Evolutionary conservation across 257 asterid genomes (phyloP).

Genomic region (Fraxinus pennsylvanica): DNA sequence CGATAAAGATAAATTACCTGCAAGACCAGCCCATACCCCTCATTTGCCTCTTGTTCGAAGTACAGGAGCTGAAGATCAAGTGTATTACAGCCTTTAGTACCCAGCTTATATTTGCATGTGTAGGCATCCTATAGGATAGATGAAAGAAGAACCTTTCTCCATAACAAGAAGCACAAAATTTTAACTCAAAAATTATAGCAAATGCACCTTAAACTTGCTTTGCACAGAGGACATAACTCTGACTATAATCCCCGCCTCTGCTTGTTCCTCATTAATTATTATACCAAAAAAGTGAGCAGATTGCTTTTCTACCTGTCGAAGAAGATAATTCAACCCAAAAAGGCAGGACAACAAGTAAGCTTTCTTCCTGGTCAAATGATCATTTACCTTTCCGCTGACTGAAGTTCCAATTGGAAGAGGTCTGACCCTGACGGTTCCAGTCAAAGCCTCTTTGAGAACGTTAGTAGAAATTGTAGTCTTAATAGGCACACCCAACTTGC

Average conservation of each 20-base stretch:
- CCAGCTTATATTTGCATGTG: constrained; percentile 18
- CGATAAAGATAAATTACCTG: constrained; percentile 56
- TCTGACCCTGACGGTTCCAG: constrained; percentile 55
- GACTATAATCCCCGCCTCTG: constrained; percentile 83
- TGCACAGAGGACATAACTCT: constrained; percentile 93
- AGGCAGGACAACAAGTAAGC: constrained; percentile 15
- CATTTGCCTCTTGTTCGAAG: constrained; percentile 89
- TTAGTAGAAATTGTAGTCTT: constrained; percentile 68
- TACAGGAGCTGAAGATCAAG: constrained; percentile 31
- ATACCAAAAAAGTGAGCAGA: constrained; percentile 96
- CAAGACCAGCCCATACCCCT: constrained; percentile 89
- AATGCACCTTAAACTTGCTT: constrained; percentile 89
- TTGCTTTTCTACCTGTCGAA: constrained; percentile 89
- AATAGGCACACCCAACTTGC: constrained; percentile 68
- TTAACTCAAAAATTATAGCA: neutral
- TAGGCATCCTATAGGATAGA: neutral
- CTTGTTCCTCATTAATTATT: constrained; percentile 93
- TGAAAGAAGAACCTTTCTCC: constrained; percentile 19
- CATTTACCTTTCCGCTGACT: constrained; percentile 51
- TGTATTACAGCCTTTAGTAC: constrained; percentile 24
- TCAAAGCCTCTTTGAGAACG: constrained; percentile 90
- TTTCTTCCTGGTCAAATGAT: constrained; percentile 12
- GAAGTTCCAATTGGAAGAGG: constrained; percentile 63
- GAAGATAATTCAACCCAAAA: constrained; percentile 18
- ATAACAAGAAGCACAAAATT: constrained; percentile 17